Evolutionary conservation across 768 basidiomycete genomes (phyloP), one percentile per base, ranked within the genome.

Genomic region (Lentinus tigrinus): DNA sequence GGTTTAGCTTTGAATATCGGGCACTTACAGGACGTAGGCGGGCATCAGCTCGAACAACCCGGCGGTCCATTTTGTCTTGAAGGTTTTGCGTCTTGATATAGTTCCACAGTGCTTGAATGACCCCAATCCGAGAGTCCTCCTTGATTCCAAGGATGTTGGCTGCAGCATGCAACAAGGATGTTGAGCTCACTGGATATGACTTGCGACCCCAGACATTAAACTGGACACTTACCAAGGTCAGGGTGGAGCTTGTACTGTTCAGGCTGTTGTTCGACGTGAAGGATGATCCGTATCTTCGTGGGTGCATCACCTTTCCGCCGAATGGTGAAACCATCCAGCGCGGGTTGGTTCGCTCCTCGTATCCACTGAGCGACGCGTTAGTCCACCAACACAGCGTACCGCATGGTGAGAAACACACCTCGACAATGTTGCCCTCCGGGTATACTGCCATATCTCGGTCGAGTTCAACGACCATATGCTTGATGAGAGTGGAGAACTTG

Each of bases 61-160:
- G 81, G 55, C 91, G 77, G 71, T 93, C 91, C 0, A 82, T 82
- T 63, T 92, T 93, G 71, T 93, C 92, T 71, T 93, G 91, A 17
- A 95, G 74, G 24, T 85, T 83, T 63, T 93, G 79, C 14, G 87
- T 75, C 69, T 95, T 96, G 74, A 97, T 89, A 65, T 95, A 94
- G 66, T 89, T 91, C 95, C 95, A 98, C 11, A 97, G 70, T 0
- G 90, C 83, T 55, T 92, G 87, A 17, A 96, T 81, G 17, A 92
- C 83, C 6, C 89, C 91, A 23, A 88, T 76, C 27, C 92, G 82
- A 36, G 90, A 93, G 27, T 92, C 93, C 68, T 97, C 91, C 64
- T 89, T 88, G 69, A 95, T 80, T 19, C 85, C 88, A 38, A 98
- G 77, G 13, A 94, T 70, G 44, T 77, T 78, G 1, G 78, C 88